Conservation (phyloP, 768 basidiomycete genomes). For the Boletus rex-veris region DNA sequence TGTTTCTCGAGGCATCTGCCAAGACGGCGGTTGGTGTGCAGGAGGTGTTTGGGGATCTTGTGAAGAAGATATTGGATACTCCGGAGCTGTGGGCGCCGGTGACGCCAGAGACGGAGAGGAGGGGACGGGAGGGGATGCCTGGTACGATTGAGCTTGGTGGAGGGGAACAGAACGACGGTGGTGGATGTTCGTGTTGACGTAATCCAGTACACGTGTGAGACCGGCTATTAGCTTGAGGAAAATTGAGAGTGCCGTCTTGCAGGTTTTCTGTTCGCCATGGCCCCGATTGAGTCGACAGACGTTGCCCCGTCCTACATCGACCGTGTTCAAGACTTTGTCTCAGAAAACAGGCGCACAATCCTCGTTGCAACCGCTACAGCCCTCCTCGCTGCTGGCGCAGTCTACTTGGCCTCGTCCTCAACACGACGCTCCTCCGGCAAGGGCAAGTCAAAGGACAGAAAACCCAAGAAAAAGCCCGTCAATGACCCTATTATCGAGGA, state of each 20-base stretch:
- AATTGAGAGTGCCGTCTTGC: not conserved
- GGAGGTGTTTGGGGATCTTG: conserved; percentile 74
- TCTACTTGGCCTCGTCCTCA: conserved; percentile 59
- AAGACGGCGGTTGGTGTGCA: conserved; percentile 85
- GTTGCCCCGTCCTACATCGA: conserved; percentile 42
- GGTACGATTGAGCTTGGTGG: conserved; percentile 38
- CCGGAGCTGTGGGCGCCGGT: conserved; percentile 71
- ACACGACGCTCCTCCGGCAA: conserved; percentile 35
- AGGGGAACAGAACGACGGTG: not conserved
- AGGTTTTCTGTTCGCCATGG: conserved; percentile 11
- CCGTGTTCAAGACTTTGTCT: conserved; percentile 64
- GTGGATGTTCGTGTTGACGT: conserved; percentile 35
- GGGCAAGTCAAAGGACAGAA: conserved; percentile 47
- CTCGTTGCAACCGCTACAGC: conserved; percentile 71
- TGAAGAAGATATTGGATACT: conserved; percentile 77
- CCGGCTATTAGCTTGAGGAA: not conserved
- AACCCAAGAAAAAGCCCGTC: conserved; percentile 49
- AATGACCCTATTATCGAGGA: conserved; percentile 84
- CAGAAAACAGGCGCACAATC: conserved; percentile 76
- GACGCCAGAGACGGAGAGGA: conserved; percentile 16
- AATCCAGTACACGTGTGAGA: conserved; percentile 18
- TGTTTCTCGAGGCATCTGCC: conserved; percentile 91
- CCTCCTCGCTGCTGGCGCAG: conserved; percentile 66
- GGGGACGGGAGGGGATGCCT: conserved; percentile 34
- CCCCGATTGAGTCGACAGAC: conserved; percentile 8